Evolutionary conservation across 768 basidiomycete species (phyloP).

Genomic region (Lepiota venenata): DNA sequence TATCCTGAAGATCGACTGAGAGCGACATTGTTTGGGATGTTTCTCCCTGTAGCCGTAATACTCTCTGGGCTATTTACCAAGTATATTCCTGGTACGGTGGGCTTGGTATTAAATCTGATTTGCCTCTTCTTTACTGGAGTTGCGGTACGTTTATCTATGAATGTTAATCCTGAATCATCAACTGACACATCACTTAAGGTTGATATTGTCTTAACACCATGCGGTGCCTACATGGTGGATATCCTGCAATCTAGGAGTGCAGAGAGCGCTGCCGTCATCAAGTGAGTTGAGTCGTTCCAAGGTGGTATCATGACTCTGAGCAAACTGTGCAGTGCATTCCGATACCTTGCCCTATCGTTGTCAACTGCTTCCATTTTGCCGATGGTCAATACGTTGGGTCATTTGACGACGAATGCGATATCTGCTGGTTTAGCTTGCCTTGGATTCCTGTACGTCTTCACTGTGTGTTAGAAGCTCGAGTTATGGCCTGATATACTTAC

Average conservation of each 20-base stretch:
- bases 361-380: conserved; percentile 48
- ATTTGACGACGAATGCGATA: conserved; percentile 43
- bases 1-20: conserved; percentile 69
- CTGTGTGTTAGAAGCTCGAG: neutral
- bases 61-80: conserved; percentile 46
- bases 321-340: conserved; percentile 37
- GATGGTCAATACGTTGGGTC: conserved; percentile 49
- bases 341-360: conserved; percentile 40
- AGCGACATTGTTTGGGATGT: conserved; percentile 43
- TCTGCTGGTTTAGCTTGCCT: conserved; percentile 43
- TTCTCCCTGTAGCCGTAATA: conserved; percentile 49
- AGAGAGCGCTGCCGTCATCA: conserved; percentile 54
- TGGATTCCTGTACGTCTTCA: conserved; percentile 47
- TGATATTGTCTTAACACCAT: conserved; percentile 54
- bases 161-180: neutral
- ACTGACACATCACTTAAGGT: conserved; percentile 33
- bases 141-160: neutral
- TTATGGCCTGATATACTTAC: neutral
- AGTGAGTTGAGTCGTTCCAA: conserved; percentile 29
- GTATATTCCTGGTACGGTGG: conserved; percentile 46
- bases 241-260: conserved; percentile 61
- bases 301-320: neutral
- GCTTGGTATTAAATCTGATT: conserved; percentile 23
- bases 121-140: conserved; percentile 14
- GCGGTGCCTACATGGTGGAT: conserved; percentile 57